phyloP scores from a whole-genome alignment of 495 filamentous ascomycete species.

The Aspergillus ellipticus region DNA sequence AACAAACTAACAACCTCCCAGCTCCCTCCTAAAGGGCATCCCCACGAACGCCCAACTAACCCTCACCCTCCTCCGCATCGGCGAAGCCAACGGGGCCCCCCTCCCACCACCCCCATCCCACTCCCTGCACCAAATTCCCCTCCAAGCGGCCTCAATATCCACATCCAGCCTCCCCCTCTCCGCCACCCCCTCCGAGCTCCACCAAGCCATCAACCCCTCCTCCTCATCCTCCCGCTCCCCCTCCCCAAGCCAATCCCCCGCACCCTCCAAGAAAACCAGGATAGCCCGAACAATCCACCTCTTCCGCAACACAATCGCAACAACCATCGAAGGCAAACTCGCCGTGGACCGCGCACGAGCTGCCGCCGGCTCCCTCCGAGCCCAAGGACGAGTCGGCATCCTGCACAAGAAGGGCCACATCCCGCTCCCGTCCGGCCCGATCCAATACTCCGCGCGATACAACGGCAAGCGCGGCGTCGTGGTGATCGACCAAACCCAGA shows the following conservation, averaged over 20 bases:
- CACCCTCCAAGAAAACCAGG: conserved; percentile 36
- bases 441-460: conserved; percentile 71
- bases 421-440: conserved; percentile 54
- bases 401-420: conserved; percentile 47
- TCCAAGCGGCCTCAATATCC: conserved; percentile 25
- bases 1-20: conserved; percentile 21
- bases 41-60: conserved; percentile 88
- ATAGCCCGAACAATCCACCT: conserved; percentile 58
- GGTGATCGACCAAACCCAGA: conserved; percentile 60
- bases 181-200: conserved; percentile 50
- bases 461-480: conserved; percentile 68
- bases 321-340: conserved; percentile 63
- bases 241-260: conserved; percentile 15
- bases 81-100: conserved; percentile 78
- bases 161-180: conserved; percentile 40
- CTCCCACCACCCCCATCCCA: conserved; percentile 64
- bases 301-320: conserved; percentile 67
- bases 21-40: conserved; percentile 74
- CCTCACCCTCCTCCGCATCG: conserved; percentile 78
- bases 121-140: conserved; percentile 29
- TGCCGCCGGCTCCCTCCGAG: conserved; percentile 59
- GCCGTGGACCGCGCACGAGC: conserved; percentile 68
- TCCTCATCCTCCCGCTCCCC: conserved; percentile 14
- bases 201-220: conserved; percentile 28
- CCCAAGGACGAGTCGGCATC: conserved; percentile 68